Base-by-base conservation (phyloP, 1,139 yeast genomes). In the Geotrichum histeridarum region DNA sequence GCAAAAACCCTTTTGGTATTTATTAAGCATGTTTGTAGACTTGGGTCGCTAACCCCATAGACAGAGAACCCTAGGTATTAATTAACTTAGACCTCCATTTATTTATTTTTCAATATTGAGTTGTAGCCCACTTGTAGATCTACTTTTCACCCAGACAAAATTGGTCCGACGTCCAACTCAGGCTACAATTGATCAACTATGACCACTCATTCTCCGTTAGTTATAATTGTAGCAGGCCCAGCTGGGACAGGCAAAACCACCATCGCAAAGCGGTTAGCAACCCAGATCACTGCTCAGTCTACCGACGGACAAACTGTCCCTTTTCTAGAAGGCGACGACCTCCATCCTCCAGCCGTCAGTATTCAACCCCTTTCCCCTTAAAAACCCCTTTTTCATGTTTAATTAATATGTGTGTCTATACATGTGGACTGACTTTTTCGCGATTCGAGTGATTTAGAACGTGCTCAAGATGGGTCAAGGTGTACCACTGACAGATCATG, bases 181-280 rank as follows among this genome's bases (percentile, higher is more conserved):
- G n/a, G n/a, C n/a, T n/a, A 22, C 27, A 22, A 22, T 22, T 22
- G 27, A 3, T 5, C 3, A 22, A 22, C 27, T 5, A 22, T 22
- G 27, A 3, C 27, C 5, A 3, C 27, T 30, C 14, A 14, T 31
- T 15, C 27, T 31, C 59, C 60, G 11, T 48, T 57, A 18, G 75
- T 74, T 2, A 61, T 76, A 30, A 70, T 77, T 2, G 70, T 80
- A n/a, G 96, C 94, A 1, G 99, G 99, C 0, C 96, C 98, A 1
- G 90, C 96, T 0, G 97, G 97, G 11, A 86, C 95, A 2, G 98
- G 98, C 1, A 91, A 91, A 68, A 78, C 94, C 35, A 87, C 96
- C 1, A 78, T 86, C 32, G 95, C 89, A 0, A 71, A 71, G n/a
- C 64, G 70, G 18, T 66, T 91, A 37, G 68, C 86, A 1, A 57